phyloP scores from a whole-genome alignment of 2,329 filamentous ascomycete genomes.

The Colletotrichum trifolii region DNA sequence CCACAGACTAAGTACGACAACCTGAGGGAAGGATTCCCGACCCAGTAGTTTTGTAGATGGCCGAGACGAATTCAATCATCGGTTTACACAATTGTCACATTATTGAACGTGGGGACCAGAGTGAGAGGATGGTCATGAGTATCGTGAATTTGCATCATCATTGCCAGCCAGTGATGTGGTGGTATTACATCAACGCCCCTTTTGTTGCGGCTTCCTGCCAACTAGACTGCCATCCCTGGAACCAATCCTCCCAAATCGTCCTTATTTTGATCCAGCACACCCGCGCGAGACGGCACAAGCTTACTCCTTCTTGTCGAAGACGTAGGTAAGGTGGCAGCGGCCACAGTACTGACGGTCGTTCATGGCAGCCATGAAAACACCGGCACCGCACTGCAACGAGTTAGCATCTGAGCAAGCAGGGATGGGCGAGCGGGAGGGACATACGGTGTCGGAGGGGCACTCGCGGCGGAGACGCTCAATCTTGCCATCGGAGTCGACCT shows the following conservation, averaged over 20 bases:
- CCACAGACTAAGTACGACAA: slow-evolving; percentile 79
- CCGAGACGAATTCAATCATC: neutral
- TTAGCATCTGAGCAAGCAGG: slow-evolving; percentile 45
- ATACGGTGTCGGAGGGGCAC: slow-evolving; percentile 90
- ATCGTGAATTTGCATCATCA: slow-evolving; percentile 38
- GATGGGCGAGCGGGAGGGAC: slow-evolving; percentile 48
- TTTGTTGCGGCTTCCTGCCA: slow-evolving; percentile 45
- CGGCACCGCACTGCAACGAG: slow-evolving; percentile 85
- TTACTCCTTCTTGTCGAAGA: slow-evolving; percentile 74
- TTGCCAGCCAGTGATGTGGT: slow-evolving; percentile 43
- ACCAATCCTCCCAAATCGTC: slow-evolving; percentile 32
- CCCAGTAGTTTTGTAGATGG: neutral
- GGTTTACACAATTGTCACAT: neutral
- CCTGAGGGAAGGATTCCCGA: slow-evolving; percentile 66
- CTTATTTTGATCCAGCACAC: slow-evolving; percentile 29
- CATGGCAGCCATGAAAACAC: slow-evolving; percentile 99
- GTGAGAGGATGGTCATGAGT: slow-evolving; percentile 31
- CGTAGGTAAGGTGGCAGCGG: slow-evolving; percentile 78
- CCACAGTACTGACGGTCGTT: slow-evolving; percentile 98
- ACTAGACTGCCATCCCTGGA: slow-evolving; percentile 38
- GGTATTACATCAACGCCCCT: slow-evolving; percentile 57
- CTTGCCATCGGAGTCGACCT: slow-evolving; percentile 99
- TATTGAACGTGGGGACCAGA: neutral
- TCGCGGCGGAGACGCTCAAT: slow-evolving; percentile 99
- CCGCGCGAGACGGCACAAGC: slow-evolving; percentile 27